Base-by-base conservation (phyloP, 1,284 basidiomycete species). In the Malassezia slooffiae region DNA sequence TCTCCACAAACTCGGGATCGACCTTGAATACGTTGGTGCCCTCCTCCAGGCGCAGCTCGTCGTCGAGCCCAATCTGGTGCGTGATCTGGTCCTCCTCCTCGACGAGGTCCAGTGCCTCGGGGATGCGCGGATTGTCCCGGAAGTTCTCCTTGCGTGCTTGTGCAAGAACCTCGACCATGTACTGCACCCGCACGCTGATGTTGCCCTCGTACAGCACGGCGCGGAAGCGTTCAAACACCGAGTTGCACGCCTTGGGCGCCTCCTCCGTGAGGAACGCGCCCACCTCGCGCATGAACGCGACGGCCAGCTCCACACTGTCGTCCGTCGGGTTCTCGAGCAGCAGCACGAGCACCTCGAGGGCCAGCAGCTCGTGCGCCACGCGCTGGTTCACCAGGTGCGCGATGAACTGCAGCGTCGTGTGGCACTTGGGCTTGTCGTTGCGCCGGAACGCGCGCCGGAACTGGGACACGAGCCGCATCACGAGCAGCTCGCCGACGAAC, bases 221-320 rank as follows among this genome's bases (percentile, higher is more conserved):
- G 36, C 91, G 81, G 78, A 97, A 96, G 28, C 89, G 83, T 70
- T 96, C 93, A 67, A 82, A 96, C 31, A 95, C 82, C 38, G 81
- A 82, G 29, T 86, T 83, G 65, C 87, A 95, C 49, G 87, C 89
- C 70, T 90, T 89, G 16, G 91, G 87, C 3, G 85, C 84, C 70
- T 88, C 86, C 74, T 97, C 91, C 0, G 81, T 75, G 5, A 99
- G 79, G 75, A 88, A 96, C 0, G 89, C 83, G 44, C 93, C 93
- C 31, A 93, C 88, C 75, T 97, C 91, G 24, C 89, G 83, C 76
- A 86, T 93, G 72, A 97, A 91, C 5, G 87, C 85, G 33, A 96
- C 90, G 1, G 91, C 90, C 55, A 99, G 89, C 74, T 99, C 91
- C 57, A 97, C 91, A 3, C 86, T 88, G 72, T 96, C 93, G 63